phyloP scores from a whole-genome alignment of 2,329 filamentous ascomycete species.

The Dissoconium aciculare region DNA sequence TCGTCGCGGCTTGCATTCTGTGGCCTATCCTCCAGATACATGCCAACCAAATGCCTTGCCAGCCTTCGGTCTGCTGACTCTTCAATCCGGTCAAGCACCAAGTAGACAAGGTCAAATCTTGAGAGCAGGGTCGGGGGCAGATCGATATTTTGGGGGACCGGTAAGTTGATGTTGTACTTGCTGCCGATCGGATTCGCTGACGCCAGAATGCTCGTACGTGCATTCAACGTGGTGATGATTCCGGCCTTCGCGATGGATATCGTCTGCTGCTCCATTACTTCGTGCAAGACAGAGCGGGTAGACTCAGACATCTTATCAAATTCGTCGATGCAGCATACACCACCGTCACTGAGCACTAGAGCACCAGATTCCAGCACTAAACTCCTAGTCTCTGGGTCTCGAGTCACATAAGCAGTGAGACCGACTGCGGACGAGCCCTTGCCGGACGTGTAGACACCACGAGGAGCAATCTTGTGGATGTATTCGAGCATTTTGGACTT shows the following conservation, averaged over 20 bases:
- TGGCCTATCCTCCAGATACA: constrained; percentile 92
- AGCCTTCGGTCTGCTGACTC: constrained; percentile 78
- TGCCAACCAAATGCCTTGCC: constrained; percentile 81
- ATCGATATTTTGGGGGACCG: constrained; percentile 96
- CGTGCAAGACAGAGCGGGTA: constrained; percentile 58
- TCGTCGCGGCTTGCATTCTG: constrained; percentile 68
- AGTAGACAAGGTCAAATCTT: constrained; percentile 91
- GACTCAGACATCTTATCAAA: constrained; percentile 70
- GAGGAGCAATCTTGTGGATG: constrained; percentile 92
- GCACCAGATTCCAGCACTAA: constrained; percentile 62
- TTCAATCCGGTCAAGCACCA: constrained; percentile 86
- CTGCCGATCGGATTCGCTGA: constrained; percentile 97
- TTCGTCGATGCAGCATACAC: constrained; percentile 65
- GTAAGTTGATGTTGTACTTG: constrained; percentile 90
- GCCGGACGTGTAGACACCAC: constrained; percentile 63
- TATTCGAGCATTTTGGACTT: constrained; percentile 93
- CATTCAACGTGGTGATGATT: constrained; percentile 80
- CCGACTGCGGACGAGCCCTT: constrained; percentile 64
- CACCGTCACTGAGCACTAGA: constrained; percentile 57
- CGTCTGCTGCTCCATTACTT: constrained; percentile 71
- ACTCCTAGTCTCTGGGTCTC: constrained; percentile 58
- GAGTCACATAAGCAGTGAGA: constrained; percentile 62
- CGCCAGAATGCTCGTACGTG: constrained; percentile 84
- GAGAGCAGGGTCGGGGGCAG: constrained; percentile 87
- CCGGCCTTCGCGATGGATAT: constrained; percentile 65